Evolutionary conservation across 768 basidiomycete species (phyloP).

Genomic region (Boletus huronensis): DNA sequence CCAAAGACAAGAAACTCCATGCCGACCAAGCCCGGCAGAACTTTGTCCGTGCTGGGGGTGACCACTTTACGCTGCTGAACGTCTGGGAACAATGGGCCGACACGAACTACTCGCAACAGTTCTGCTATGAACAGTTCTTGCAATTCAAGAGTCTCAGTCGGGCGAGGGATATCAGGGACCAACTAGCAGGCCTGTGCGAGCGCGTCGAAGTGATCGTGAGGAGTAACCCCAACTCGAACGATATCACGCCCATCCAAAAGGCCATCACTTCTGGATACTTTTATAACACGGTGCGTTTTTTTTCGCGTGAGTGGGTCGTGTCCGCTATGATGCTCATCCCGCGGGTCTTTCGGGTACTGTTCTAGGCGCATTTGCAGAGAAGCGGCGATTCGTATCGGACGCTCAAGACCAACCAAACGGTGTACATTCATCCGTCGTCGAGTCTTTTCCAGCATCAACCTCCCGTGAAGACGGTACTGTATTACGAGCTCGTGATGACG

Average conservation of each 20-base stretch:
- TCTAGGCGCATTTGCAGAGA: constrained; percentile 85
- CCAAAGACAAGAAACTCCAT: constrained; percentile 97
- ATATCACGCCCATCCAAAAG: constrained; percentile 92
- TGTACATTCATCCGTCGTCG: constrained; percentile 95
- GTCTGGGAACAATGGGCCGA: constrained; percentile 99
- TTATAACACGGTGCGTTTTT: constrained; percentile 75
- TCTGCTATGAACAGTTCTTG: constrained; percentile 93
- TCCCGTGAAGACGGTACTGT: constrained; percentile 83
- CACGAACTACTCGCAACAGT: constrained; percentile 94
- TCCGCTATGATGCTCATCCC: not conserved
- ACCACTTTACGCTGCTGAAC: constrained; percentile 96
- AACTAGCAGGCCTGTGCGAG: constrained; percentile 92
- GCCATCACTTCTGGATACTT: constrained; percentile 95
- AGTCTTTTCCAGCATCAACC: constrained; percentile 95
- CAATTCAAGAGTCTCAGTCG: constrained; percentile 94
- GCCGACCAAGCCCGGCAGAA: constrained; percentile 98
- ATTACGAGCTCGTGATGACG: constrained; percentile 97
- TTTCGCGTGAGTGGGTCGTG: not conserved
- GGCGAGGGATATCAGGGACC: constrained; percentile 94
- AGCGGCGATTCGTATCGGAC: constrained; percentile 97
- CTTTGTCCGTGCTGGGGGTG: constrained; percentile 92
- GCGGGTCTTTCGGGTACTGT: not conserved
- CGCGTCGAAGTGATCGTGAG: constrained; percentile 91
- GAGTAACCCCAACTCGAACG: constrained; percentile 87
- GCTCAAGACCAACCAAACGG: constrained; percentile 92